phyloP scores from a whole-genome alignment of 1,139 yeast species.

The Yamadazyma conglobata region DNA sequence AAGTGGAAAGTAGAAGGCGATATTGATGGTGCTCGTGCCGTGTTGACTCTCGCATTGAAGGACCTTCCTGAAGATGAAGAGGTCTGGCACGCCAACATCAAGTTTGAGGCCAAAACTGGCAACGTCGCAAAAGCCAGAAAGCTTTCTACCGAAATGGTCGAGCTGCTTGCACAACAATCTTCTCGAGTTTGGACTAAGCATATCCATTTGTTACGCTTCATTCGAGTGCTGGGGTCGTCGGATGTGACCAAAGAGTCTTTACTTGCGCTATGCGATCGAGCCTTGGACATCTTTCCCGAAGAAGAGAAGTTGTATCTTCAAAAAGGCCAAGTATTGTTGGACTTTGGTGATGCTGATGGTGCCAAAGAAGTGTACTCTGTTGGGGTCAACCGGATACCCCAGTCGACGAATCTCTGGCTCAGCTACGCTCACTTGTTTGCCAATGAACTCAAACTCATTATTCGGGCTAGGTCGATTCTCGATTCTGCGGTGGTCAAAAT shows the following conservation, averaged over 20 bases:
- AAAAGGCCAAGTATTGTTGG: slow-evolving; percentile 49
- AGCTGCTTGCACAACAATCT: slow-evolving; percentile 28
- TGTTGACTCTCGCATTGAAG: slow-evolving; percentile 48
- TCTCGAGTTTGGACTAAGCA: slow-evolving; percentile 63
- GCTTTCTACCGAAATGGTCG: slow-evolving; percentile 41
- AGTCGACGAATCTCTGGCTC: slow-evolving; percentile 52
- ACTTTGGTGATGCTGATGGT: slow-evolving; percentile 20
- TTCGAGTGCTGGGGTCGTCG: slow-evolving; percentile 7
- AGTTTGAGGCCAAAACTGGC: slow-evolving; percentile 49
- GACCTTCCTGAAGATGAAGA: slow-evolving; percentile 43
- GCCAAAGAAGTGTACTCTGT: slow-evolving; percentile 48
- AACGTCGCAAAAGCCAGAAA: slow-evolving; percentile 38
- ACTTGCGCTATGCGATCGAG: slow-evolving; percentile 38
- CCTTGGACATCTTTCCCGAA: slow-evolving; percentile 42
- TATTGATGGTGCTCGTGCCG: slow-evolving; percentile 47
- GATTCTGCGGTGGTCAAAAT: slow-evolving; percentile 63
- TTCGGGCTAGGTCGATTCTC: slow-evolving; percentile 68
- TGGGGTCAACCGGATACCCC: slow-evolving; percentile 51
- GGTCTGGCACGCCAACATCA: slow-evolving; percentile 69
- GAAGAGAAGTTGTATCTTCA: slow-evolving; percentile 55
- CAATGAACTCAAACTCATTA: slow-evolving; percentile 29
- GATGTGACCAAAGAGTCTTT: slow-evolving; percentile 25
- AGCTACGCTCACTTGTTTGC: slow-evolving; percentile 46
- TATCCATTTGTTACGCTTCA: slow-evolving; percentile 51
- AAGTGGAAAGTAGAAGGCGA: slow-evolving; percentile 51